Evolutionary conservation across 345 rosid species (phyloP), one percentile per base, ranked within the genome.

Genomic region (Murraya koenigii): DNA sequence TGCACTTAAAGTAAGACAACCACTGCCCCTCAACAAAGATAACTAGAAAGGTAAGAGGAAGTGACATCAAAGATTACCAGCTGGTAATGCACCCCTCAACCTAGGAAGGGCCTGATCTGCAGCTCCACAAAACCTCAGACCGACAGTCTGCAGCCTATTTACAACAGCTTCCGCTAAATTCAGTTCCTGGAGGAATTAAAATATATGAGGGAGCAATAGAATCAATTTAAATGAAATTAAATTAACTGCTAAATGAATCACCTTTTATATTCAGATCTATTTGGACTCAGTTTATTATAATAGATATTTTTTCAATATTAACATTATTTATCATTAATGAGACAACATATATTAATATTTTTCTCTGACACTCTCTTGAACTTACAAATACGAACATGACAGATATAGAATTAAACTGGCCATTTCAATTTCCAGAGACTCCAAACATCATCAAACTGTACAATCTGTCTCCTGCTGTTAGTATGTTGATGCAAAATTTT

Each of bases 31-130:
- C 23, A 19, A 64, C 6, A 11, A 33, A 19, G n/a, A 64, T 19
- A 58, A 58, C n/a, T 8, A 22, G 41, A 64, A 64, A 32, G 1
- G 23, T 69, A 4, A 7, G 73, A 69, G 59, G 28, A 63, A 13
- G 10, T 39, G 35, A 10, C 32, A 60, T 38, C 54, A 20, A 44
- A 74, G 62, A 79, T 73, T 91, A 94, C 98, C 97, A 69, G 94
- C 82, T 74, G 90, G 98, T 71, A 95, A 84, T 78, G 99, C 99
- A 65, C 99, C 99, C 83, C 97, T 89, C 84, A 95, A 81, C 66
- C 99, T 91, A 81, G 99, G 93, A 83, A 95, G 94, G 66, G 97
- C 97, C 80, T 92, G 94, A 77, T 93, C 92, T 75, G 93, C 93
- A 85, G 90, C 79, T 80, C 97, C 98, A 84, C 98, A 95, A 82